These are phyloP conservation scores for Neurospora hispaniola DNA, from an alignment of 495 filamentous ascomycete genomes.

Conservation along the genomic window DNA sequence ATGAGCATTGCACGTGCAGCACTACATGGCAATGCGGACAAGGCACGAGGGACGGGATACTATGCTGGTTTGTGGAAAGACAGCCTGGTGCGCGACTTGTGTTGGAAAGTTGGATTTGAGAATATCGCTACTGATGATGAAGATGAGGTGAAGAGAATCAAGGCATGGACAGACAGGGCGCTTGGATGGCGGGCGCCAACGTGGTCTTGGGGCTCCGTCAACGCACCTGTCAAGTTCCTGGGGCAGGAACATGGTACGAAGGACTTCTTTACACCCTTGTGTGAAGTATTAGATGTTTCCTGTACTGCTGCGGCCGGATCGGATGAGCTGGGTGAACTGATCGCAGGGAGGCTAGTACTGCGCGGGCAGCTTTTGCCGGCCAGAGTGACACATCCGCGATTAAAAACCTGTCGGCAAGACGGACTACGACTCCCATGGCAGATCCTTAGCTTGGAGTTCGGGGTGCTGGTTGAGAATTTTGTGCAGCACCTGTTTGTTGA, in stretches of 20 bases:
- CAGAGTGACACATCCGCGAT: background rate
- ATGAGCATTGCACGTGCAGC: background rate
- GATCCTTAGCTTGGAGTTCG: background rate
- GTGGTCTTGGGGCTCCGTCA: conserved; percentile 15
- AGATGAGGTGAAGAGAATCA: too few relatives aligned
- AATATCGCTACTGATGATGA: too few relatives aligned
- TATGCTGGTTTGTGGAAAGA: conserved; percentile 11
- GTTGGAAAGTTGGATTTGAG: background rate
- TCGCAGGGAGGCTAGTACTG: background rate
- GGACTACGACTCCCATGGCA: background rate
- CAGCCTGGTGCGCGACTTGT: conserved; percentile 2
- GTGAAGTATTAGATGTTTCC: conserved; percentile 4
- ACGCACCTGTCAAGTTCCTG: conserved; percentile 4
- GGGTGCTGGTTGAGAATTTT: background rate
- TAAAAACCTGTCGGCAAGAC: background rate
- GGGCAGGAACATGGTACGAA: background rate
- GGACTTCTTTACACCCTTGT: background rate
- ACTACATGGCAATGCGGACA: background rate
- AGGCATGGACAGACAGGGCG: background rate
- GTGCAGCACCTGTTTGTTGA: background rate
- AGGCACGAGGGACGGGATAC: background rate
- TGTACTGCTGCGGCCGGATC: background rate
- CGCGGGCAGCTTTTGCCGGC: background rate
- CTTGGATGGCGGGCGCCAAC: conserved; percentile 12
- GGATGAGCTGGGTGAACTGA: conserved; percentile 10